Evolutionary conservation across 2,329 filamentous ascomycete genomes (phyloP), one percentile per base, ranked within the genome.

Genomic region (Aspergillus amoenus): DNA sequence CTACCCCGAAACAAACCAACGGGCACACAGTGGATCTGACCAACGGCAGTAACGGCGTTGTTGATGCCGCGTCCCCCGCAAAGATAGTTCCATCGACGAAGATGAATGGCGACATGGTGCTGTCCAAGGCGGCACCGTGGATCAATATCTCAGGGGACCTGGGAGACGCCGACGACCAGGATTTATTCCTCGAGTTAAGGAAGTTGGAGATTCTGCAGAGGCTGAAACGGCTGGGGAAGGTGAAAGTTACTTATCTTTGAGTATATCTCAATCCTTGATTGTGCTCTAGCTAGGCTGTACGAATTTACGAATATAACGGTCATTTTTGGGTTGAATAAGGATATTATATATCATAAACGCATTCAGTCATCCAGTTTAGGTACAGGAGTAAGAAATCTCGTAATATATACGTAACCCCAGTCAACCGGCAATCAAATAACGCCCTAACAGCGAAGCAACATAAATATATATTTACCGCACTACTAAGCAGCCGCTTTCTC

Each of bases 161-260:
- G 42, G 66, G 72, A 15, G 68, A 66, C 18, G 69, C 67, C 1
- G 72, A 74, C 44, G 71, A 74, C 50, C 71, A 74, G 27, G 70
- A 73, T 55, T 52, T 74, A 45, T 66, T 68, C 9, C 56, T 74
- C 50, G 71, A 74, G 56, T 45, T 74, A 24, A 63, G 71, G 21
- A 71, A 68, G 52, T 60, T 74, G 39, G 71, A 74, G 58, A 70
- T 74, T 45, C 47, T 73, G 32, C 70, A 73, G 59, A 64, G 62
- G 56, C 50, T 74, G 40, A 73, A 71, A 63, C 69, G 61, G 32
- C 39, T 73, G 45, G 61, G 61, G 40, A 72, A 68, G 52, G 44
- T 63, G 0, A 65, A 66, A 55, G 37, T 62, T 17, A 52, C 45
- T 4, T 64, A 64, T 48, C 59, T 61, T 47, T 56, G 50, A 39